Conservation (phyloP, 2,329 filamentous ascomycete species). For the Coleophoma eucalyptorum region DNA sequence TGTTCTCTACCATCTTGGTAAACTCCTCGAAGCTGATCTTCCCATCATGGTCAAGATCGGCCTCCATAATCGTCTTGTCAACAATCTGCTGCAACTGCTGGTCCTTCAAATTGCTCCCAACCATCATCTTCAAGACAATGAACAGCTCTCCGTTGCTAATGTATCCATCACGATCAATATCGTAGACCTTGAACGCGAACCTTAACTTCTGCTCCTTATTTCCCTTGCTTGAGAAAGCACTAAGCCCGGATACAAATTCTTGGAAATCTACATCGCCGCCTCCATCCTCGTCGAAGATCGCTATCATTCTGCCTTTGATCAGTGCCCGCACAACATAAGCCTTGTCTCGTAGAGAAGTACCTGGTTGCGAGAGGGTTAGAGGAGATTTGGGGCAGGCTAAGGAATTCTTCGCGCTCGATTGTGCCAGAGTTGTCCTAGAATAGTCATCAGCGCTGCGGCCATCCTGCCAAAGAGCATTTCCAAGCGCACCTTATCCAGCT, state of each 20-base stretch:
- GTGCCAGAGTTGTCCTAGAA: slow-evolving; percentile 94
- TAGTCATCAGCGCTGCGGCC: slow-evolving; percentile 1
- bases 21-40: slow-evolving; percentile 99
- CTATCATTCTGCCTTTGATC: slow-evolving; percentile 73
- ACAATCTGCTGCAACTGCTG: slow-evolving; percentile 99
- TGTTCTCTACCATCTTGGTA: slow-evolving; percentile 97
- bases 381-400: slow-evolving; percentile 93
- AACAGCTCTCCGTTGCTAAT: slow-evolving; percentile 99
- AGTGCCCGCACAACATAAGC: not conserved
- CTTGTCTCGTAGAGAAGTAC: slow-evolving; percentile 35
- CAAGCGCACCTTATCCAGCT: slow-evolving; percentile 82
- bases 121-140: slow-evolving; percentile 99
- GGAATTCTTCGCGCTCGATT: slow-evolving; percentile 97
- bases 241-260: slow-evolving; percentile 93
- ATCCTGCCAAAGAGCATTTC: not conserved
- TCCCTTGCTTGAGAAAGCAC: slow-evolving; percentile 94
- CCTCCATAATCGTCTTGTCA: slow-evolving; percentile 99
- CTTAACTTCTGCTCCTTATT: slow-evolving; percentile 98
- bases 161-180: slow-evolving; percentile 97
- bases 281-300: slow-evolving; percentile 98
- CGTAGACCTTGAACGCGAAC: slow-evolving; percentile 99
- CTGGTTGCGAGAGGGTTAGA: slow-evolving; percentile 96
- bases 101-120: slow-evolving; percentile 97
- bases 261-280: slow-evolving; percentile 98
- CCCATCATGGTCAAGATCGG: slow-evolving; percentile 90